Base-by-base conservation (phyloP, 305 asterid genomes). In the Solanum hybrid region DNA sequence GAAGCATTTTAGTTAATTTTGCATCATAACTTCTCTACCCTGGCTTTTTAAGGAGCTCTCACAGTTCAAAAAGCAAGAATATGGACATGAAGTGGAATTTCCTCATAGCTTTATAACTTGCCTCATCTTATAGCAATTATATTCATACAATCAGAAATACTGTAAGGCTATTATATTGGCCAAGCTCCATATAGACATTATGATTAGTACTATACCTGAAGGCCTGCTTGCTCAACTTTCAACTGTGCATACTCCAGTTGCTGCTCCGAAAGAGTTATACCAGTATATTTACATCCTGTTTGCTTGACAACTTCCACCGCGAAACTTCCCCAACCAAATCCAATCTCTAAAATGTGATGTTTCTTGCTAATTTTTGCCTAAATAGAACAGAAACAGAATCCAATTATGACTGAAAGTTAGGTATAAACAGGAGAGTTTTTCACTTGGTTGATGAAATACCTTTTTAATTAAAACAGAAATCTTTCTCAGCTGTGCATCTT, bases 321-420 rank as follows among this genome's bases (percentile, higher is more conserved):
- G 11, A 97, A 91, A 81, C 93, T 93, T 82, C 99, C 99, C 99
- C 98, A 95, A 26, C 99, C 99, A 45, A 93, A 92, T 66, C 99
- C 99, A 56, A 96, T 95, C 92, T 97, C 99, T 40, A 97, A 92
- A 89, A 96, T 90, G 75, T 96, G 96, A 90, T 95, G 95, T 34
- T 94, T 91, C 86, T 93, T 92, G 27, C 92, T 79, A 45, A 97
- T 92, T 91, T 90, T 94, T 66, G 97, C 98, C 99, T 97, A 88
- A 42, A 76, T 6, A 15, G 27, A 32, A 86, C 5, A n/a, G 78
- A 66, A 26, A 6, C 19, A 24, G 37, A 24, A 31, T 64, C 6
- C 0, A 34, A 4, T 34, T 34, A 34, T 34, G 0, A 6, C 35
- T 34, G 35, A 1, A 34, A 1, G 4, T 34, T 34, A 34, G 4